Evolutionary conservation across 768 basidiomycete species (phyloP), one percentile per base, ranked within the genome.

Genomic region (Cyclocybe cylindracea): DNA sequence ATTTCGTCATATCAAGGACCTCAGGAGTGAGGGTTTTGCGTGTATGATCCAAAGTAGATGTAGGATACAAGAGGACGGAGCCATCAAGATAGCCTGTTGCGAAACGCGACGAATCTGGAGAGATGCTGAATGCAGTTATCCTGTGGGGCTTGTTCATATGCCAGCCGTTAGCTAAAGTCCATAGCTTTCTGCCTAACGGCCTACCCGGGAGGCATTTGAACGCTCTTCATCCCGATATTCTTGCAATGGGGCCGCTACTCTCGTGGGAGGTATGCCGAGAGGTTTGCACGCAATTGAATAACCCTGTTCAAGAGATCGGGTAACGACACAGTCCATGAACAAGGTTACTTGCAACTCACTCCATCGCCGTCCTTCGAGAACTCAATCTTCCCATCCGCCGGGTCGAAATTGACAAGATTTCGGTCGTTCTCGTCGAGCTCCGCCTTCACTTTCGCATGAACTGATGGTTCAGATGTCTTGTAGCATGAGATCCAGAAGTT

Each of bases 401-500:
- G 58, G 3, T 66, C 70, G 5, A 85, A 67, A 10, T 68, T 65
- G 4, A 87, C 73, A 1, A 75, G 66, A 60, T 80, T 70, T 7
- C 80, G 70, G 53, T 85, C 76, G 10, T 67, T 67, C n/a, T 82
- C 79, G 56, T 84, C 79, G 29, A 85, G 70, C 39, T 72, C 64
- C 4, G 81, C 78, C 19, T 70, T 66, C 18, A 87, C 74, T 67
- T 84, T 86, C 0, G 84, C 82, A 61, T 92, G 89, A 1, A 87
- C 78, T 7, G 83, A 83, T 14, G 73, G 66, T 51, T 76, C 70
- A 3, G 73, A 74, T 0, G 65, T 40, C 51, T 78, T 75, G 70
- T 91, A 91, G 62, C 84, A 86, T 3, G 89, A 91, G 2, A 91
- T 66, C 88, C 88, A 92, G 63, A 87, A 80, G 51, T 77, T 77